A percentile compares a stretch with the other conserved stretches of the same genome.
These are phyloP conservation scores for Anethum foeniculum DNA, from an alignment of 140 eudicot species.

Conservation along the genomic window DNA sequence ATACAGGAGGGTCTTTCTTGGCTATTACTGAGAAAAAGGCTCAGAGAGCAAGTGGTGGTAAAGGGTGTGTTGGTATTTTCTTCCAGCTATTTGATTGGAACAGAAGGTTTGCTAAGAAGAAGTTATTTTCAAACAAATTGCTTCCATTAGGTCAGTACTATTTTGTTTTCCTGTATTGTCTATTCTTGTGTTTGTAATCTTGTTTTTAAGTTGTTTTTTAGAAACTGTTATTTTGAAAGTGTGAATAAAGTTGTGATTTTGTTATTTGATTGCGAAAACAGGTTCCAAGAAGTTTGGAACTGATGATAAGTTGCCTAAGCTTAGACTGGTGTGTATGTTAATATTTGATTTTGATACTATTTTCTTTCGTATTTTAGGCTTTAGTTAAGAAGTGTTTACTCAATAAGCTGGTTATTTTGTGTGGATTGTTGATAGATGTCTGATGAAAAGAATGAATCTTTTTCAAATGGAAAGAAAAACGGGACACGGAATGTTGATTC, in stretches of 20 bases:
- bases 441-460: constrained; percentile 39
- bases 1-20: constrained; percentile 37
- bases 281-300: constrained; percentile 61
- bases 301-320: constrained; percentile 65
- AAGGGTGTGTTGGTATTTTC: constrained; percentile 79
- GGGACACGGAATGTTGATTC: constrained; percentile 19
- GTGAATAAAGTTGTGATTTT: background rate
- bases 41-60: constrained; percentile 37
- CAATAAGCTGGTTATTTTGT: background rate
- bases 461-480: constrained; percentile 46
- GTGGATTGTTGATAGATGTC: constrained; percentile 45
- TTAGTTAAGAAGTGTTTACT: background rate
- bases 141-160: constrained; percentile 62
- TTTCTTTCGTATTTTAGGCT: background rate
- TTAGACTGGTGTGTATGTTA: constrained; percentile 46
- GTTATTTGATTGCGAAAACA: constrained; percentile 24
- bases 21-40: constrained; percentile 55
- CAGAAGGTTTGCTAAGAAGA: constrained; percentile 80
- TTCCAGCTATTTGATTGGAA: constrained; percentile 96
- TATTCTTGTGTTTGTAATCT: background rate
- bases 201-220: background rate
- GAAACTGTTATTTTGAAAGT: too few species aligned
- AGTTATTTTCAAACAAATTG: constrained; percentile 65
- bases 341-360: background rate
- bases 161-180: background rate